A percentile compares a stretch with the other conserved stretches of the same genome.
phyloP scores from a whole-genome alignment of 1,284 basidiomycete species.

The Stygiomarasmius scandens region DNA sequence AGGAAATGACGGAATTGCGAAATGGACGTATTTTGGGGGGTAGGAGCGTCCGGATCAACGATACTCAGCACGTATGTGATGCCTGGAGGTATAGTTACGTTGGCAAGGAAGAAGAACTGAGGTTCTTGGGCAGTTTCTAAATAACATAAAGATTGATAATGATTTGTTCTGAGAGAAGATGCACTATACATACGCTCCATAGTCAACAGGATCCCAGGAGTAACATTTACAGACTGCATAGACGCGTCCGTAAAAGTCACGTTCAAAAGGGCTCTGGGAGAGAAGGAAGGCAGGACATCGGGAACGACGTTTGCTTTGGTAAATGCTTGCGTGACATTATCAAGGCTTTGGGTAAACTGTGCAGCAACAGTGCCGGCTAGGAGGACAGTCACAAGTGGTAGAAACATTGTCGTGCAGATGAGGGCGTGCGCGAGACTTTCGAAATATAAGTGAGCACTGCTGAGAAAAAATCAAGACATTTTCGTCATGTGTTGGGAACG shows the following conservation, averaged over 20 bases:
- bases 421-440: neutral
- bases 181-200: slow-evolving; percentile 39
- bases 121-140: slow-evolving; percentile 43
- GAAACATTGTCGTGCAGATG: neutral
- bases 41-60: slow-evolving; percentile 54
- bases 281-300: slow-evolving; percentile 43
- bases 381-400: neutral
- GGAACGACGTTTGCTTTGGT: slow-evolving; percentile 43
- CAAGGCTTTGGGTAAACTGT: slow-evolving; percentile 24
- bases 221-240: slow-evolving; percentile 33
- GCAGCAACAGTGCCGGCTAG: neutral
- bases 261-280: slow-evolving; percentile 36
- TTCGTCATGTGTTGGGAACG: neutral
- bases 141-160: no score
- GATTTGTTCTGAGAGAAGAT: neutral
- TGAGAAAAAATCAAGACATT: neutral
- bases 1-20: slow-evolving; percentile 50
- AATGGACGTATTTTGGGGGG: slow-evolving; percentile 42
- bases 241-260: slow-evolving; percentile 40
- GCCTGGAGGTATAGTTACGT: slow-evolving; percentile 15
- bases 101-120: slow-evolving; percentile 36
- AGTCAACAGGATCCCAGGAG: slow-evolving; percentile 42
- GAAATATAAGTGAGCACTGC: neutral
- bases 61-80: slow-evolving; percentile 42
- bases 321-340: slow-evolving; percentile 42